These are phyloP conservation scores for Saturnispora mendoncae DNA, from an alignment of 805 yeast genomes.

Conservation along the genomic window DNA sequence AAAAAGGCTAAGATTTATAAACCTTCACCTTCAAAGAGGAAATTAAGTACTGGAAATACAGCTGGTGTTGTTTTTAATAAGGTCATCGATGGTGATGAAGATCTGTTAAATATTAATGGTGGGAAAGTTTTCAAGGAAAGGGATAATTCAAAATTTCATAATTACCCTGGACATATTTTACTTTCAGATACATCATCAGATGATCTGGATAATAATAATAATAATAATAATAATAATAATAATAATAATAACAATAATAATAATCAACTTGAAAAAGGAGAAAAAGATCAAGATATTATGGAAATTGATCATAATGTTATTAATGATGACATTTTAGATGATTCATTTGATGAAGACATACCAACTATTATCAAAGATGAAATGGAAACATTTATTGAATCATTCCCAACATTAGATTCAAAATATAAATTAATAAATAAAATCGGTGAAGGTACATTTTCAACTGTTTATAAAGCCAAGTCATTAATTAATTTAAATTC, in stretches of 20 bases:
- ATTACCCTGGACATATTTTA: neutral
- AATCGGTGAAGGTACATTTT: slow-evolving; percentile 80
- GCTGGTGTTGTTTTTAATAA: neutral
- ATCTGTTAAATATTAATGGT: no score
- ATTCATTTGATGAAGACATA: slow-evolving; percentile 10
- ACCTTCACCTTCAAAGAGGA: slow-evolving; percentile 1
- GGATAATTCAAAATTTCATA: neutral
- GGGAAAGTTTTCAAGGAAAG: neutral
- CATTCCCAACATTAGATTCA: slow-evolving; percentile 26
- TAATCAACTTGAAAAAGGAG: neutral
- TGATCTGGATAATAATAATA: neutral
- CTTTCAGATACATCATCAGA: neutral
- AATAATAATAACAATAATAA: neutral
- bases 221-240: neutral
- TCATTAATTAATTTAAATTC: slow-evolving; percentile 23
- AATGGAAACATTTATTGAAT: slow-evolving; percentile 20
- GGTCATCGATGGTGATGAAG: no score
- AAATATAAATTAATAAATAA: slow-evolving; percentile 35
- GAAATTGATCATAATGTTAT: slow-evolving; percentile 1
- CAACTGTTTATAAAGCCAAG: slow-evolving; percentile 58
- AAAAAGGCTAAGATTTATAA: neutral
- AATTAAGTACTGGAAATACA: neutral
- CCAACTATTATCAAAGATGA: slow-evolving; percentile 29
- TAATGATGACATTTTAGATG: neutral
- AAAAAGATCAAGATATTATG: neutral